A percentile compares a stretch with the other conserved stretches of the same genome.
Evolutionary conservation across 768 basidiomycete species (phyloP).

Genomic region (Coprinopsis marcescibilis): DNA sequence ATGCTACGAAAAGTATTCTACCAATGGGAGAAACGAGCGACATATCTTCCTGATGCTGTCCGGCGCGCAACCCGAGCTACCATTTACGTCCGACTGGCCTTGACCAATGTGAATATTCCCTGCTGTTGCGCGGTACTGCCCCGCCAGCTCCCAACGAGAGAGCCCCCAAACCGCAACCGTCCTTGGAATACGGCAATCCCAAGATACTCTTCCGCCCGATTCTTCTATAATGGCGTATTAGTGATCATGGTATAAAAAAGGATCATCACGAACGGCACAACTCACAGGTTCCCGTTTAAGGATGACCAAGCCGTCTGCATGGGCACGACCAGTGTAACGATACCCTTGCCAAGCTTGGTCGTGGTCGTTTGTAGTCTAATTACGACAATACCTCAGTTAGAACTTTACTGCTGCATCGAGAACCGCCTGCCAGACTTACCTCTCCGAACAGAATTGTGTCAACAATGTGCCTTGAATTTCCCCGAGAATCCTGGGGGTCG

Average conservation of each 20-base stretch:
- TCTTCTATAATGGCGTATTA: constrained; percentile 30
- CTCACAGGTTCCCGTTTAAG: constrained; percentile 59
- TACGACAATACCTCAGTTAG: not conserved
- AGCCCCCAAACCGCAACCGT: constrained; percentile 39
- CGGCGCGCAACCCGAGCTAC: too few species aligned
- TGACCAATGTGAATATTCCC: constrained; percentile 57
- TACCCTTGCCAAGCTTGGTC: constrained; percentile 66
- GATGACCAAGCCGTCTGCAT: constrained; percentile 52
- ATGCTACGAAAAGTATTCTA: too few species aligned
- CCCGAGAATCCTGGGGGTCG: too few species aligned
- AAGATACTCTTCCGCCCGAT: constrained; percentile 29
- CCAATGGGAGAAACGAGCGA: too few species aligned
- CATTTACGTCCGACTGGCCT: constrained; percentile 22
- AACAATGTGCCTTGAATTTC: constrained; percentile 15
- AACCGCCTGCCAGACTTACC: constrained; percentile 23
- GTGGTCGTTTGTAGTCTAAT: constrained; percentile 47
- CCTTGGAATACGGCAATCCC: constrained; percentile 59
- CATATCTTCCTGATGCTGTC: too few species aligned
- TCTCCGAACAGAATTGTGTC: constrained; percentile 36
- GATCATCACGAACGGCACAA: constrained; percentile 7
- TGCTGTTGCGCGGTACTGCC: constrained; percentile 24
- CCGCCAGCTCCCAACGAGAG: constrained; percentile 52
- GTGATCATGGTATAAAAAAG: not conserved
- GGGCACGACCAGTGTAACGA: constrained; percentile 52
- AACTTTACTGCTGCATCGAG: too few species aligned